phyloP scores from a whole-genome alignment of 2,329 filamentous ascomycete species.

The Juglanconis oblonga region DNA sequence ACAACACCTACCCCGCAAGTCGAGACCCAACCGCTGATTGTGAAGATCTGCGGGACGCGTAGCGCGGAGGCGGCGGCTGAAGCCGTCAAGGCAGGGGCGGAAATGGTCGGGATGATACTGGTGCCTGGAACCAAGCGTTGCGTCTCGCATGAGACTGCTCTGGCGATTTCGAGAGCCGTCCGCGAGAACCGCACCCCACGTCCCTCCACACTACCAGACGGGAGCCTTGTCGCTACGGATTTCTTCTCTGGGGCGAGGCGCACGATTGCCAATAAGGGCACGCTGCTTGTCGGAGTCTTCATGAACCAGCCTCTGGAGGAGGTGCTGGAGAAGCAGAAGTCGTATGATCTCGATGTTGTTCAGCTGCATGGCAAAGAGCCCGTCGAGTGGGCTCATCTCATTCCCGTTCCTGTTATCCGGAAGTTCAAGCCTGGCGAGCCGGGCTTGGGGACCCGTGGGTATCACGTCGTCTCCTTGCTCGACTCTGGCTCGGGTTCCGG shows the following conservation, averaged over 20 bases:
- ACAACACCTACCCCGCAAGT: constrained; percentile 33
- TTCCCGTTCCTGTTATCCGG: constrained; percentile 87
- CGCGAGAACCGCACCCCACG: constrained; percentile 42
- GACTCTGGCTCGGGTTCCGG: constrained; percentile 88
- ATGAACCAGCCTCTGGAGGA: constrained; percentile 84
- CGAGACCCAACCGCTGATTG: constrained; percentile 54
- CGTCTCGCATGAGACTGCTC: constrained; percentile 73
- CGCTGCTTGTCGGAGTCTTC: constrained; percentile 90
- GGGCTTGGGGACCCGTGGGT: constrained; percentile 72
- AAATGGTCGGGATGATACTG: constrained; percentile 89
- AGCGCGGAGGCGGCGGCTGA: constrained; percentile 74
- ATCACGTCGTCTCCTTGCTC: constrained; percentile 78
- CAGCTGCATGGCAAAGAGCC: constrained; percentile 93
- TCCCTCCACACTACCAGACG: neutral
- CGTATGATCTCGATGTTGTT: constrained; percentile 79
- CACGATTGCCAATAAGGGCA: constrained; percentile 51
- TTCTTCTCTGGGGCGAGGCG: constrained; percentile 54
- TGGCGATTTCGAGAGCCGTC: constrained; percentile 76
- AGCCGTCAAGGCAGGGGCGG: constrained; percentile 82
- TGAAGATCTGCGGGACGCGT: constrained; percentile 95
- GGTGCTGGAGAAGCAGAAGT: constrained; percentile 72
- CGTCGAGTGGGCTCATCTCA: constrained; percentile 82
- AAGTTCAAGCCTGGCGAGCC: constrained; percentile 75
- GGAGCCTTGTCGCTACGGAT: constrained; percentile 50
- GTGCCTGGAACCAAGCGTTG: constrained; percentile 78